Conservation (phyloP, 2,329 filamentous ascomycete genomes). For the Mycosphaerella arachidis region DNA sequence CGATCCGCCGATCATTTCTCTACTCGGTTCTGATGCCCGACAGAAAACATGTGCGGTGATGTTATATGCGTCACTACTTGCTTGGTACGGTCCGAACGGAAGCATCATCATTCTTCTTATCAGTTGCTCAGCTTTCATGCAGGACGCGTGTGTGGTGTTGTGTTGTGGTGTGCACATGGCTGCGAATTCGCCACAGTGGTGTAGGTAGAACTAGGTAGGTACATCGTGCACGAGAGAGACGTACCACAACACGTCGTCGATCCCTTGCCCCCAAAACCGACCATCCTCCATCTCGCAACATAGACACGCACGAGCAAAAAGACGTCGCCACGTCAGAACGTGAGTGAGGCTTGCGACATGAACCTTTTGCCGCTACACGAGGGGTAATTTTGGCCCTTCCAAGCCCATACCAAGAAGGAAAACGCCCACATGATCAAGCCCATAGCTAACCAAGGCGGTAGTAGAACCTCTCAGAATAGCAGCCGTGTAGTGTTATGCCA, state of each 20-base stretch:
- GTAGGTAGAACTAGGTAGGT: no score
- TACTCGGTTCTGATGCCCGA: background rate
- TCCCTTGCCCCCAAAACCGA: background rate
- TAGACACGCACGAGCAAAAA: background rate
- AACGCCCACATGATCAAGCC: background rate
- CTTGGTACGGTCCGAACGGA: background rate
- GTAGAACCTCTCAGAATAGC: background rate
- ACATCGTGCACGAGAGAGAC: no score
- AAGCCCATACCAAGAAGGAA: background rate
- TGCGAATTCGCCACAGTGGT: background rate
- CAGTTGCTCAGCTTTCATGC: conserved; percentile 4
- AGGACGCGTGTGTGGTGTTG: conserved; percentile 8
- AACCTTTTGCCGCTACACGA: background rate
- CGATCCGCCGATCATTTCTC: background rate
- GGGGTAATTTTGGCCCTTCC: background rate
- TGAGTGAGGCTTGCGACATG: background rate
- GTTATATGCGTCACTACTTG: background rate
- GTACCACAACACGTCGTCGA: background rate
- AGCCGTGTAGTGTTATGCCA: no score
- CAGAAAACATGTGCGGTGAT: background rate
- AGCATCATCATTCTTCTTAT: background rate
- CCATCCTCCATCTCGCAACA: background rate
- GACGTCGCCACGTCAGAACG: background rate
- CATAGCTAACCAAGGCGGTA: background rate
- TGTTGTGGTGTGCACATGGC: conserved; percentile 4